Evolutionary conservation across 164 flowering plant species (phyloP).

Genomic region (Paratinospora sagittata): DNA sequence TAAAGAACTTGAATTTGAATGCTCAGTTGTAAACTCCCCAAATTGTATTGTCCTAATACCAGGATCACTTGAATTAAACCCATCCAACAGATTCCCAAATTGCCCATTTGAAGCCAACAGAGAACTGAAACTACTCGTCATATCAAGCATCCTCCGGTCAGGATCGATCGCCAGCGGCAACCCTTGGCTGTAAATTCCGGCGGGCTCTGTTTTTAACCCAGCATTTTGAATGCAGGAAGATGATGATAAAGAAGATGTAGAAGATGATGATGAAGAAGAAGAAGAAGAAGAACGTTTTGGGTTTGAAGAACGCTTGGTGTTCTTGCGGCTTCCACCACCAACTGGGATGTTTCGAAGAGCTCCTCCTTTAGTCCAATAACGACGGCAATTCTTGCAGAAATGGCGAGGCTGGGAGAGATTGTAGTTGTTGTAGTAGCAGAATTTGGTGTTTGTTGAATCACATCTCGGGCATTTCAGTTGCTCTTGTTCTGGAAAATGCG

Average conservation of each 20-base stretch:
- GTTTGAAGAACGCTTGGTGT: constrained; percentile 29
- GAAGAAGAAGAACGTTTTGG: constrained; percentile 13
- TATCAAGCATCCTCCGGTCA: constrained; percentile 32
- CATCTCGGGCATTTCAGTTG: constrained; percentile 77
- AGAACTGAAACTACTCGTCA: constrained; percentile 32
- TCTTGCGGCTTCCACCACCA: constrained; percentile 56
- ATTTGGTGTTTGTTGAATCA: constrained; percentile 74
- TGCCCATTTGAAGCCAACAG: constrained; percentile 35
- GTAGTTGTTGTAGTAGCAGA: constrained; percentile 38
- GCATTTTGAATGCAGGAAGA: constrained; percentile 12
- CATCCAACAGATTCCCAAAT: constrained; percentile 32
- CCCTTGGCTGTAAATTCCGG: constrained; percentile 10
- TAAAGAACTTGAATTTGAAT: constrained; percentile 17
- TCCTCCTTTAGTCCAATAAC: constrained; percentile 35
- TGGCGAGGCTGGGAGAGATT: constrained; percentile 35
- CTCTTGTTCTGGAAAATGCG: constrained; percentile 55
- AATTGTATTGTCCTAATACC: constrained; percentile 16
- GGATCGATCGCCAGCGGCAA: constrained; percentile 18
- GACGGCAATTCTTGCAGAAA: constrained; percentile 31
- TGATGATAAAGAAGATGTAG: constrained; percentile 12
- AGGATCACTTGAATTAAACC: constrained; percentile 26
- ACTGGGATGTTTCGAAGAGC: constrained; percentile 74
- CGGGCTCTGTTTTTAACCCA: constrained; percentile 10
- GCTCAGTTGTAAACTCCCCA: constrained; percentile 19
- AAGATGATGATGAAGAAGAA: constrained; percentile 13